Evolutionary conservation across 73 alveolate genomes (phyloP), one percentile per base, ranked within the genome.

Genomic region (Stentor roeselii): DNA sequence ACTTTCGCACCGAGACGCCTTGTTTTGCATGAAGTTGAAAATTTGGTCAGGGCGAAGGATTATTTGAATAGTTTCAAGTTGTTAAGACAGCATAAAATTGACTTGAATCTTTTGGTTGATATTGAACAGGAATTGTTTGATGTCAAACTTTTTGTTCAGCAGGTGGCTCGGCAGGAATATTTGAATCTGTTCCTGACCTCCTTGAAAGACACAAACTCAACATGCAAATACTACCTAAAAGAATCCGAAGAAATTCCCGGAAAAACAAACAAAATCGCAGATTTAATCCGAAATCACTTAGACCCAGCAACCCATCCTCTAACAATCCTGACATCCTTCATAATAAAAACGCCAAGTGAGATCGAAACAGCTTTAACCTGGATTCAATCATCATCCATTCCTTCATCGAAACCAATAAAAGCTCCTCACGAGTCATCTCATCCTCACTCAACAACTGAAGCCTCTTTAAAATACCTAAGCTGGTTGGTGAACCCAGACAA

Each of bases 401-500:
- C 86, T 78, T 98, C 94, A 14, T 42, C 82, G 82, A 89, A 86
- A 76, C 94, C 82, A 82, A 85, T 60, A 74, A 92, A 90, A 78
- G 94, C 90, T 27, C 91, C 83, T 39, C 99, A 95, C 39, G 97
- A 95, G 60, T 97, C 95, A 88, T 86, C 86, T 82, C 94, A 83
- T 82, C 91, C 86, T 4, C 82, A 89, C 82, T 85, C 90, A 83
- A 93, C 80, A 11, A 89, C 97, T 3, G 96, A 94, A 78, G 95
- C 93, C 78, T 98, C 99, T 21, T 91, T 97, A 50, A 99, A 97
- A 87, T 97, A 93, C 83, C 92, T 97, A 60, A 95, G 99, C 59
- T 97, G 99, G 99, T 86, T 97, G 36, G 99, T 97, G 6, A 92
- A 97, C 59, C 98, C 99, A 3, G 95, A 97, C 82, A 95, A 92